These are phyloP conservation scores for Lunasporangiospora selenospora DNA, from an alignment of 192 early-diverging fungal species.

Conservation along the genomic window DNA sequence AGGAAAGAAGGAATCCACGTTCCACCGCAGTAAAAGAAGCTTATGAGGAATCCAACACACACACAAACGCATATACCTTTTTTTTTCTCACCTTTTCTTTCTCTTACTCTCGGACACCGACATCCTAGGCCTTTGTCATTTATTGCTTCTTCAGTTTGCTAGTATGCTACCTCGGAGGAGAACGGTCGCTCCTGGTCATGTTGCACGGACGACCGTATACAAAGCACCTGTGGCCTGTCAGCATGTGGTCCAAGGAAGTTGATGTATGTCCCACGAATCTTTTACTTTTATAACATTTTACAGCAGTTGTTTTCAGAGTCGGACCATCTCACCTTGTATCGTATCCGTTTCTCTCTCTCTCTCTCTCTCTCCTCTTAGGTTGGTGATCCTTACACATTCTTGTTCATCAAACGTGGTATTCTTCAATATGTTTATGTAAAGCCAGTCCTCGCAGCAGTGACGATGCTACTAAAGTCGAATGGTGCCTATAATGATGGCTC, in stretches of 20 bases:
- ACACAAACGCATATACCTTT: neutral
- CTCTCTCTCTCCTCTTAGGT: constrained; percentile 49
- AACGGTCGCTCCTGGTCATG: constrained; percentile 81
- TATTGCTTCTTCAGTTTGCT: constrained; percentile 93
- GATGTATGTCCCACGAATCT: constrained; percentile 66
- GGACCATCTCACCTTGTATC: too few species aligned
- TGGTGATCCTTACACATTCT: constrained; percentile 85
- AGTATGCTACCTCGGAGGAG: constrained; percentile 89
- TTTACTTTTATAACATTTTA: too few species aligned
- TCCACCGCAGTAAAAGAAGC: neutral
- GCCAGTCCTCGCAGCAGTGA: constrained; percentile 77
- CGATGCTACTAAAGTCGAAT: constrained; percentile 79
- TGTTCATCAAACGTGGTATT: constrained; percentile 89
- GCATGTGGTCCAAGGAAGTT: constrained; percentile 73
- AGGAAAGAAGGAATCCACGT: neutral
- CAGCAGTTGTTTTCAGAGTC: too few species aligned
- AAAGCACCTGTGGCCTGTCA: constrained; percentile 83
- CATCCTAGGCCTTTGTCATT: constrained; percentile 88
- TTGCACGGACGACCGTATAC: constrained; percentile 80
- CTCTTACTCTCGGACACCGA: constrained; percentile 18
- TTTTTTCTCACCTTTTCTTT: neutral
- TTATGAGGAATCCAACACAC: neutral
- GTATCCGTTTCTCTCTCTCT: constrained; percentile 6
- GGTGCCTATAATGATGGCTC: constrained; percentile 84
- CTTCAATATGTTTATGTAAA: constrained; percentile 95